phyloP scores from a whole-genome alignment of 2,329 filamentous ascomycete genomes.

The Epichloe baconii region DNA sequence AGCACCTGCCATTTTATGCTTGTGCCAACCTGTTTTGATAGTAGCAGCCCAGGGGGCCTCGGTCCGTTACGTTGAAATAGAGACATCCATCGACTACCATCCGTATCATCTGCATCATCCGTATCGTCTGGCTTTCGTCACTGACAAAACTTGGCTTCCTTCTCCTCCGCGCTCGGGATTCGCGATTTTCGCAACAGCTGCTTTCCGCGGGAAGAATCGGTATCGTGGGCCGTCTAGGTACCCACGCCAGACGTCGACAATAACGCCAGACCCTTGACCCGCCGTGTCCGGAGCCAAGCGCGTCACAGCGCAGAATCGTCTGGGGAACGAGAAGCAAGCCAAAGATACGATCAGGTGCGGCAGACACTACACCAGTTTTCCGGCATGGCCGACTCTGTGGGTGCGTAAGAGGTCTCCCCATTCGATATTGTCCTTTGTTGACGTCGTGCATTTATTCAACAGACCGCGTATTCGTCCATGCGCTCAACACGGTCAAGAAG shows the following conservation, averaged over 20 bases:
- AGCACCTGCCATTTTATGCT: neutral
- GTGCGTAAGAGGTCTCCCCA: constrained; percentile 13
- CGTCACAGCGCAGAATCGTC: neutral
- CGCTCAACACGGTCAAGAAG: constrained; percentile 96
- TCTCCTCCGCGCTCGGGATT: too few relatives aligned
- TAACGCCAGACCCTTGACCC: neutral
- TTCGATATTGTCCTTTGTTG: neutral
- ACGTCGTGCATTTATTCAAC: constrained; percentile 5
- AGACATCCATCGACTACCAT: neutral
- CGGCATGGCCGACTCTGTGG: constrained; percentile 26
- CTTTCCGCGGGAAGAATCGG: too few relatives aligned
- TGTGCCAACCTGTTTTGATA: neutral
- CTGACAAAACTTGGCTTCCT: neutral
- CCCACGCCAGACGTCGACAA: neutral
- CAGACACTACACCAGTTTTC: neutral
- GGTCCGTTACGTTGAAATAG: neutral
- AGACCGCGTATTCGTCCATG: constrained; percentile 99
- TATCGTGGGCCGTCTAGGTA: neutral
- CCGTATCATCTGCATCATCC: too few relatives aligned
- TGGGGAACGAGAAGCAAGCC: neutral
- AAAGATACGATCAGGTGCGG: neutral
- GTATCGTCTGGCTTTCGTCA: neutral
- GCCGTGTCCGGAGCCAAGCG: neutral
- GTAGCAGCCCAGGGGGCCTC: neutral
- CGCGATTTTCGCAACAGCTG: too few relatives aligned